These are phyloP conservation scores for Scheffersomyces coipomensis DNA, from an alignment of 805 yeast genomes.

Conservation along the genomic window DNA sequence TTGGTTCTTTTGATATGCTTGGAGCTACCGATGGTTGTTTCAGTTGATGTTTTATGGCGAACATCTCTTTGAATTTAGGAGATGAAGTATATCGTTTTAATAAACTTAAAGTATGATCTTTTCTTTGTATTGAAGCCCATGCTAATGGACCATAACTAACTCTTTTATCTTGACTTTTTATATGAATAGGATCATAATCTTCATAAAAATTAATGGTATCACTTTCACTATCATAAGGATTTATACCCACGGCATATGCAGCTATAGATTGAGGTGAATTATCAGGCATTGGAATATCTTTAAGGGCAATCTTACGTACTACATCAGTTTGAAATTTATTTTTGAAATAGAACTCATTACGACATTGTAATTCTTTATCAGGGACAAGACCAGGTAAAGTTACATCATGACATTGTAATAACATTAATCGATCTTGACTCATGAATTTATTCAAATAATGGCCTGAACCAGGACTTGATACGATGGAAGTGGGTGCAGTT, in stretches of 20 bases:
- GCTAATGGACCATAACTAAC: constrained; percentile 35
- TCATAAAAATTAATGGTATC: constrained; percentile 35
- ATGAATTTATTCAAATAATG: background rate
- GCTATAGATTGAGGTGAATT: background rate
- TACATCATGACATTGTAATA: constrained; percentile 6
- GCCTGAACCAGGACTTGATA: background rate
- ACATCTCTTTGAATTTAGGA: background rate
- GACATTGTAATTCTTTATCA: background rate
- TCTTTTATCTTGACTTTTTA: constrained; percentile 23
- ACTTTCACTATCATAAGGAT: constrained; percentile 19
- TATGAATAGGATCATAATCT: constrained; percentile 27
- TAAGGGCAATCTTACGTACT: background rate
- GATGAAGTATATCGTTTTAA: constrained; percentile 27
- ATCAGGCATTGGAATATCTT: background rate
- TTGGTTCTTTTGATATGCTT: background rate
- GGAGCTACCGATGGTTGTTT: no score
- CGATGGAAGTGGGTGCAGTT: background rate
- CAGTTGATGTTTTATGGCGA: no score
- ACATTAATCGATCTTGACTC: background rate
- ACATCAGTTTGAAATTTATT: background rate
- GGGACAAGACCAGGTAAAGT: constrained; percentile 6
- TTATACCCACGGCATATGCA: constrained; percentile 15
- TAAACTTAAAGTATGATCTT: constrained; percentile 27
- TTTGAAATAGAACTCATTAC: background rate
- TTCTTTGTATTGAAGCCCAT: constrained; percentile 32